These are phyloP conservation scores for Cytospora piceae DNA, from an alignment of 2,329 filamentous ascomycete genomes.

Conservation along the genomic window DNA sequence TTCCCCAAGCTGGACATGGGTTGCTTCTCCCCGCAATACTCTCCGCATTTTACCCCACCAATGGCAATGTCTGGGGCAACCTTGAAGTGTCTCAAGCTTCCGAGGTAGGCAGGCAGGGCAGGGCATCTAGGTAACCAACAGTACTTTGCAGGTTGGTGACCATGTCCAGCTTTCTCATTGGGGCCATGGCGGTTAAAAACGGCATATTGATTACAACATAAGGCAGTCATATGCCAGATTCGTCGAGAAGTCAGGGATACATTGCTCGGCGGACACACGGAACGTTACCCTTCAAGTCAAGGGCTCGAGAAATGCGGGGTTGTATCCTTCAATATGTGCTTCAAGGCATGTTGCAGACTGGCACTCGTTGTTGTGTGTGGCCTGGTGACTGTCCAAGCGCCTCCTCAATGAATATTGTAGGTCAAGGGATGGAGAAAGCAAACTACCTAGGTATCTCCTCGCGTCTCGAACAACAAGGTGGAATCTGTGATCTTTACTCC, in stretches of 20 bases:
- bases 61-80: background rate
- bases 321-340: background rate
- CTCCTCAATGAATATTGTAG: background rate
- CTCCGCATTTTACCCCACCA: background rate
- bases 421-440: background rate
- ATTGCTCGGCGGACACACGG: background rate
- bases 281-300: constrained; percentile 4
- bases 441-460: background rate
- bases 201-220: too few species aligned
- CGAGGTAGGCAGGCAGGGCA: too few species aligned
- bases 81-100: too few species aligned
- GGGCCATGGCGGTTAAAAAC: too few species aligned
- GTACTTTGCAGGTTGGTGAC: too few species aligned
- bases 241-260: too few species aligned
- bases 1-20: background rate
- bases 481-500: background rate
- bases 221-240: background rate
- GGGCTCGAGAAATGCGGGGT: background rate
- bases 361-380: background rate
- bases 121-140: too few species aligned
- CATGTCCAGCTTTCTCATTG: too few species aligned
- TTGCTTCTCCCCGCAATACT: background rate
- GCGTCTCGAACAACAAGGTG: background rate
- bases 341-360: background rate
- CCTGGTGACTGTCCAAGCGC: background rate